phyloP scores from a whole-genome alignment of 345 rosid species.

The Abelmoschus esculentus region DNA sequence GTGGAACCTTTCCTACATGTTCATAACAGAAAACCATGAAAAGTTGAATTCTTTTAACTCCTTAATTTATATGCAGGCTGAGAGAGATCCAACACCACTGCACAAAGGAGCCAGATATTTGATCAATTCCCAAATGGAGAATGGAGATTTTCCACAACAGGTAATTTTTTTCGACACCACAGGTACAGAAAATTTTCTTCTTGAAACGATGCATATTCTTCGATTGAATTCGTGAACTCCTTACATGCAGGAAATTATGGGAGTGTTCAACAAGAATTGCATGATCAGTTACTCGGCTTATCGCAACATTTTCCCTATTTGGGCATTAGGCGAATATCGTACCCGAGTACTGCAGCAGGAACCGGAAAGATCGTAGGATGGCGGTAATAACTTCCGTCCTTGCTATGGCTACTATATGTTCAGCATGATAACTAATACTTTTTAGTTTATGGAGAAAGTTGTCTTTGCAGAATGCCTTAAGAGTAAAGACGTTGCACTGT shows the following conservation, averaged over 20 bases:
- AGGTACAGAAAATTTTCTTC: no score
- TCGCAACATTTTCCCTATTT: conserved; percentile 50
- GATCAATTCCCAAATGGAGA: conserved; percentile 57
- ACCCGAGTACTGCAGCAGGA: not conserved
- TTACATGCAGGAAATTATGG: conserved; percentile 70
- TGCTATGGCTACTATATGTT: not conserved
- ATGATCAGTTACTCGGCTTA: conserved; percentile 65
- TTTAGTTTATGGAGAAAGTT: not conserved
- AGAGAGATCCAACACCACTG: conserved; percentile 51
- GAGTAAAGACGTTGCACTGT: no score
- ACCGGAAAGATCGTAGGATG: not conserved
- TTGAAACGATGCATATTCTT: no score
- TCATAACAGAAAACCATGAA: not conserved
- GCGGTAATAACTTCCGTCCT: not conserved
- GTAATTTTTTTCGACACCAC: conserved; percentile 13
- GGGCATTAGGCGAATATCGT: conserved; percentile 68
- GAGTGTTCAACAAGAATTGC: conserved; percentile 66
- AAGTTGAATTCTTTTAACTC: not conserved
- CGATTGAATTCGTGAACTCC: not conserved
- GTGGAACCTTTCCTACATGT: not conserved
- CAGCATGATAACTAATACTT: not conserved
- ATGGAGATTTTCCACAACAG: conserved; percentile 70
- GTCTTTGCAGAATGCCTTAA: not conserved
- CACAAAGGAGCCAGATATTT: conserved; percentile 51
- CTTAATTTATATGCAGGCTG: conserved; percentile 26